A percentile compares a stretch with the other conserved stretches of the same genome.
These are phyloP conservation scores for Sisymbrium irio DNA, from an alignment of 345 rosid species.

Conservation along the genomic window DNA sequence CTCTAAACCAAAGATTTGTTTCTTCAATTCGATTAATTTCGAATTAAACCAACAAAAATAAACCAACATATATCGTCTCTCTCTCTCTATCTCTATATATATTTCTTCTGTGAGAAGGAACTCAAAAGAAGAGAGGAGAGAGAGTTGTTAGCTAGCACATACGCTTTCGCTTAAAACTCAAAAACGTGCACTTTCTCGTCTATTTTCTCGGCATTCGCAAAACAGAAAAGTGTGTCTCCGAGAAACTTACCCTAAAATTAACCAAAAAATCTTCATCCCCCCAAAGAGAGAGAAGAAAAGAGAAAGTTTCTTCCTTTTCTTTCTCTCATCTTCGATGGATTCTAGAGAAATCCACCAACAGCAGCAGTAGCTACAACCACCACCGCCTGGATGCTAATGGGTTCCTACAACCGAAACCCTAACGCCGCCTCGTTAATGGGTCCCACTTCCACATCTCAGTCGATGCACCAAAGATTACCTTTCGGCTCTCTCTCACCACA, in stretches of 20 bases:
- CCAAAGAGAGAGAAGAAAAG: background rate
- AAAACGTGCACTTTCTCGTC: slow-evolving; percentile 41
- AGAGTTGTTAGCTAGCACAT: slow-evolving; percentile 38
- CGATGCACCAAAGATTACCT: slow-evolving; percentile 31
- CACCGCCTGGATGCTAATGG: slow-evolving; percentile 39
- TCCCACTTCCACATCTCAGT: slow-evolving; percentile 34
- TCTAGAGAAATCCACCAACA: slow-evolving; percentile 45
- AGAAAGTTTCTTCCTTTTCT: background rate
- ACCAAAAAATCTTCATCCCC: background rate
- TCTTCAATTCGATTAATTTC: background rate
- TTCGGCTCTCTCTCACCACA: slow-evolving; percentile 26
- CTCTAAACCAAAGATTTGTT: slow-evolving; percentile 1
- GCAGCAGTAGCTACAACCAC: slow-evolving; percentile 17
- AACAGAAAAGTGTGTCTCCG: slow-evolving; percentile 6
- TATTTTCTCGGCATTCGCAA: slow-evolving; percentile 36
- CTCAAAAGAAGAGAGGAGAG: background rate
- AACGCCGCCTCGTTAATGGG: slow-evolving; percentile 32
- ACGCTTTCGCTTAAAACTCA: slow-evolving; percentile 42
- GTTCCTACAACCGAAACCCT: slow-evolving; percentile 39
- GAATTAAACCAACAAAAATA: background rate
- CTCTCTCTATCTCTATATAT: background rate
- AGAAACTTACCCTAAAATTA: background rate
- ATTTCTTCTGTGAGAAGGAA: no score
- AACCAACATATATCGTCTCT: background rate
- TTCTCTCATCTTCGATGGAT: slow-evolving; percentile 43